A percentile compares a stretch with the other conserved stretches of the same genome.
phyloP scores from a whole-genome alignment of 805 yeast species.

The Lipomyces starkeyi region DNA sequence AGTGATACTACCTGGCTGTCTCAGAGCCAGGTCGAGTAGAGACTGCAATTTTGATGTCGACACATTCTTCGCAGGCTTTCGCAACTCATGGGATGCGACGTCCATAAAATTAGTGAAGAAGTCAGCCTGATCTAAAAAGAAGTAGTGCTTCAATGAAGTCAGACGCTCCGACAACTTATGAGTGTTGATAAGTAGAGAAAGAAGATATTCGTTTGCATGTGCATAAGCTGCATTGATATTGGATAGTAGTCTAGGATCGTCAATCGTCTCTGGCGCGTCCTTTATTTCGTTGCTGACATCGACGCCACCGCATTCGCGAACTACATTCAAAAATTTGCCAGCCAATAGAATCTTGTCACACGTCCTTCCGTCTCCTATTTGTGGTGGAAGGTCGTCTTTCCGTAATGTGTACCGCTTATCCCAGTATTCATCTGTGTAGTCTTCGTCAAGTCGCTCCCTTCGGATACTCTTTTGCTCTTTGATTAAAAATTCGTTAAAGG shows the following conservation, averaged over 20 bases:
- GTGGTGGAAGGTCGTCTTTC: slow-evolving; percentile 74
- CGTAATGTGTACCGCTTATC: slow-evolving; percentile 68
- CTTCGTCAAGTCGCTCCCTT: slow-evolving; percentile 40
- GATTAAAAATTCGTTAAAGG: slow-evolving; percentile 82
- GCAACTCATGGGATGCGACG: slow-evolving; percentile 58
- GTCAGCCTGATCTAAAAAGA: slow-evolving; percentile 60
- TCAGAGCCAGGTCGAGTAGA: slow-evolving; percentile 48
- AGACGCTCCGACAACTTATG: slow-evolving; percentile 60
- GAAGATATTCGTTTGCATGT: slow-evolving; percentile 67
- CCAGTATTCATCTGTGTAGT: slow-evolving; percentile 51
- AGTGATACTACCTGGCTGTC: slow-evolving; percentile 51
- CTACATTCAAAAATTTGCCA: slow-evolving; percentile 82
- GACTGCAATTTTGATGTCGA: slow-evolving; percentile 47
- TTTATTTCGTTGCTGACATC: slow-evolving; percentile 42
- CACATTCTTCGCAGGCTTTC: slow-evolving; percentile 47
- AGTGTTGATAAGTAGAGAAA: slow-evolving; percentile 64
- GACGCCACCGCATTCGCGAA: slow-evolving; percentile 62
- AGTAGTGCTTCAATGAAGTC: slow-evolving; percentile 59
- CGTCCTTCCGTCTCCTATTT: slow-evolving; percentile 57
- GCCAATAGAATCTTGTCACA: slow-evolving; percentile 74
- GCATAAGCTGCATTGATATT: slow-evolving; percentile 65
- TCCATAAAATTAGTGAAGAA: slow-evolving; percentile 61
- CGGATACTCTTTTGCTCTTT: slow-evolving; percentile 46
- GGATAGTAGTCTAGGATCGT: slow-evolving; percentile 50
- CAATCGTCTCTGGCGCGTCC: slow-evolving; percentile 41